Conservation (phyloP, 2,329 filamentous ascomycete genomes). For the Aspergillus flavus region DNA sequence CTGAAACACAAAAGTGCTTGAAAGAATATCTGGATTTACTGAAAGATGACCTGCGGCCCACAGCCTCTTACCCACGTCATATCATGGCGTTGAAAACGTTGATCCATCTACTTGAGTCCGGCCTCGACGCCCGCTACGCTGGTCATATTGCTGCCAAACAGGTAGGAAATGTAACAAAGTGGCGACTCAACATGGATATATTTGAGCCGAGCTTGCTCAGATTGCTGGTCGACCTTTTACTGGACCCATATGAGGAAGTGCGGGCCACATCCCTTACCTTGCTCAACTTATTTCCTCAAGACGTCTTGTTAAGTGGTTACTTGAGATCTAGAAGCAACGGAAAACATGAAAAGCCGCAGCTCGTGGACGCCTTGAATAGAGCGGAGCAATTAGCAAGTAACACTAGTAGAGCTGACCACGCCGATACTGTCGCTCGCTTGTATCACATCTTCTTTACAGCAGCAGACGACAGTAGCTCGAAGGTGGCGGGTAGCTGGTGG, state of each 20-base stretch:
- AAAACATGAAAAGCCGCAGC: conserved; percentile 25
- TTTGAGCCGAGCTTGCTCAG: conserved; percentile 46
- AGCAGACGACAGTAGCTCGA: conserved; percentile 41
- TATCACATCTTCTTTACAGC: conserved; percentile 70
- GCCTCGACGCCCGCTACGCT: conserved; percentile 58
- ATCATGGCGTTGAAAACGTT: conserved; percentile 77
- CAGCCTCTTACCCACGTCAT: conserved; percentile 86
- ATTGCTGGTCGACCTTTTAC: conserved; percentile 73
- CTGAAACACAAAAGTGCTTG: conserved; percentile 60
- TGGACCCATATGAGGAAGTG: conserved; percentile 94
- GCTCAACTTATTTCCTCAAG: conserved; percentile 42
- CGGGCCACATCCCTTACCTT: conserved; percentile 58
- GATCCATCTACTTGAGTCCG: conserved; percentile 67
- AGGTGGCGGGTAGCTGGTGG: conserved; percentile 30
- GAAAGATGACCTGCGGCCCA: conserved; percentile 72
- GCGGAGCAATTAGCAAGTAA: conserved; percentile 44
- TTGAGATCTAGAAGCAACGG: conserved; percentile 10
- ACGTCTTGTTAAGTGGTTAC: conserved; percentile 27
- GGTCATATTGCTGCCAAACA: conserved; percentile 47
- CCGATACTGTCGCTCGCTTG: conserved; percentile 82
- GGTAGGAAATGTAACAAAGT: conserved; percentile 52
- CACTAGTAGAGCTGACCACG: conserved; percentile 86
- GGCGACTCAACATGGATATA: conserved; percentile 53
- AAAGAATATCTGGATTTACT: conserved; percentile 74
- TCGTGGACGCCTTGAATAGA: conserved; percentile 36